Evolutionary conservation across 2,329 filamentous ascomycete genomes (phyloP).

Genomic region (Phaeosphaeria sp.): DNA sequence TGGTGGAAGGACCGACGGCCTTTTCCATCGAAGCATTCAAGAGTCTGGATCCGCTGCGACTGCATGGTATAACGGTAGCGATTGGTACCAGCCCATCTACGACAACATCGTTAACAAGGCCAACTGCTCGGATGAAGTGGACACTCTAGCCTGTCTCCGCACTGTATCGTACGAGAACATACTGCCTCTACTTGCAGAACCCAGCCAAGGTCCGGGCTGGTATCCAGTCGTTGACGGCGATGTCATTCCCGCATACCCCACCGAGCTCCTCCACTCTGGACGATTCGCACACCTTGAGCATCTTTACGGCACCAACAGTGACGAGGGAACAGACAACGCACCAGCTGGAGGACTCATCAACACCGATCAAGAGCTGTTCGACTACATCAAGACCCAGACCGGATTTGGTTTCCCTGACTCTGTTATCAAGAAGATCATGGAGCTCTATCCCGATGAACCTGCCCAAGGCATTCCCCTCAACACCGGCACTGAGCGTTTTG

Average conservation of each 20-base stretch:
- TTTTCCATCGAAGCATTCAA: slow-evolving; percentile 48
- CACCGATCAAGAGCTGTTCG: slow-evolving; percentile 59
- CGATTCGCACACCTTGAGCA: slow-evolving; percentile 70
- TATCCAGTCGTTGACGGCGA: slow-evolving; percentile 64
- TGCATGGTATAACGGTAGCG: slow-evolving; percentile 48
- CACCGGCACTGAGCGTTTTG: slow-evolving; percentile 39
- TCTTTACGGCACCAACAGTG: slow-evolving; percentile 68
- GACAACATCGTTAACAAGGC: slow-evolving; percentile 52
- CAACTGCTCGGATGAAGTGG: slow-evolving; percentile 62
- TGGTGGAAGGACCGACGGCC: slow-evolving; percentile 41
- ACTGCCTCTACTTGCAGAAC: slow-evolving; percentile 59
- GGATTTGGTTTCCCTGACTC: slow-evolving; percentile 40
- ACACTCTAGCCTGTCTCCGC: slow-evolving; percentile 61
- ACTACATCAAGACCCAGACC: slow-evolving; percentile 42
- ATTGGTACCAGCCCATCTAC: slow-evolving; percentile 59
- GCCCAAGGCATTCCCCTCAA: slow-evolving; percentile 42
- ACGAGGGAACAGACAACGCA: slow-evolving; percentile 69
- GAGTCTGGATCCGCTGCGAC: slow-evolving; percentile 48
- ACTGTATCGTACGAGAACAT: slow-evolving; percentile 66
- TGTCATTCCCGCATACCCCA: slow-evolving; percentile 61
- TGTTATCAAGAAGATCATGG: slow-evolving; percentile 41
- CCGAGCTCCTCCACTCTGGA: slow-evolving; percentile 62
- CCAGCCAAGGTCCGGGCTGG: slow-evolving; percentile 45
- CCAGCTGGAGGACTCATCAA: slow-evolving; percentile 61
- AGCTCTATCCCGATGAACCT: slow-evolving; percentile 45